Evolutionary conservation across 164 flowering plant genomes (phyloP), one percentile per base, ranked within the genome.

Genomic region (Dillenia turbinata): DNA sequence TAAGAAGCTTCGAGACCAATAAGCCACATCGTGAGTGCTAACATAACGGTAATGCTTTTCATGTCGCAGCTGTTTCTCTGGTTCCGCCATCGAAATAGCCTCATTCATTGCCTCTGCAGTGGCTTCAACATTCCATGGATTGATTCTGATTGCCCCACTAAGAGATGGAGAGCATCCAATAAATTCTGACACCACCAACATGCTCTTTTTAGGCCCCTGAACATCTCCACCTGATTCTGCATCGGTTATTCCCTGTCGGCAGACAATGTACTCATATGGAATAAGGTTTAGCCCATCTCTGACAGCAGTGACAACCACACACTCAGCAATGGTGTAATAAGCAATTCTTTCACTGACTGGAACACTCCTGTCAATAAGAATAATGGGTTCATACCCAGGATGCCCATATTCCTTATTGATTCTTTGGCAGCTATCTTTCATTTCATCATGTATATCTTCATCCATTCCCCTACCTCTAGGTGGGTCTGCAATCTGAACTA

Each of bases 401-500:
- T 54, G 66, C 9, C 79, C 77, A 59, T 60, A 75, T 43, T 64
- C 60, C 44, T 67, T 45, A 64, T 77, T 75, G 46, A 80, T 75
- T 59, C 81, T 63, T 48, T 59, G 46, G 64, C 77, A 68, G 64
- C 70, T 75, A 60, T 64, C 71, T 17, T 57, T 61, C 59, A 75
- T 72, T 65, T 81, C 85, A 22, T 62, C 56, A 47, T 66, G 67
- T 62, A 71, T 59, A 59, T 77, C 76, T 44, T 74, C 43, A 67
- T 74, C 73, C 45, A 65, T 66, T 9, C 81, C 85, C 15, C 47
- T 64, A 9, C 79, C 79, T 69, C 83, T 76, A 2, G 81, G 73
- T 44, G 85, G 85, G 59, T 81, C 77, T 10, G 70, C 79, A 59
- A 79, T 79, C 73, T 81, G 83, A 16, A 81, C 75, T 56, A 81